Evolutionary conservation across 345 rosid genomes (phyloP), one percentile per base, ranked within the genome.

Genomic region (Cardiospermum halicacabum): DNA sequence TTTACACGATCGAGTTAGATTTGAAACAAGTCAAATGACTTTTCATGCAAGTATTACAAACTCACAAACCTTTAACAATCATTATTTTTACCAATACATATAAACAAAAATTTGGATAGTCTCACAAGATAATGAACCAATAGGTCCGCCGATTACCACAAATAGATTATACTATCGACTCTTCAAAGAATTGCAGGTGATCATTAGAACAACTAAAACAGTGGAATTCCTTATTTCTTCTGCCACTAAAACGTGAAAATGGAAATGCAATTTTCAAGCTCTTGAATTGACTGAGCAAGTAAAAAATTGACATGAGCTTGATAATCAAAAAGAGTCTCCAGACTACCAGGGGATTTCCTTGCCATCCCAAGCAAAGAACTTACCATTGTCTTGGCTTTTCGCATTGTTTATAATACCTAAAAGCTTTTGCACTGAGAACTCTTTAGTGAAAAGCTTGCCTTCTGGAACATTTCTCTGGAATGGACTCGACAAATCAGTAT

Each of bases 361-460:
- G 57, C 97, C 95, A 80, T 93, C 97, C 92, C 98, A 90, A 18
- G 95, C 96, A 64, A 90, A 90, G 81, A 93, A 90, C 74, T 88
- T 90, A 56, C 97, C 98, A 59, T 85, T 90, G 51, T 88, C 96
- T 13, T 69, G 66, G 48, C 43, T 82, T 73, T 72, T 93, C 60
- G 89, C 69, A 21, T 63, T 80, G 74, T 85, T 69, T 57, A 90
- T 88, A 69, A 93, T 88, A 71, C 72, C 68, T 68, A 88, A 65
- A 39, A 90, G 88, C 70, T 80, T 90, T 80, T 78, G 79, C 70
- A 88, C 91, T 1, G 97, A 86, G 72, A 82, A 90, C 76, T 86
- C 92, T 73, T 75, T 88, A 19, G 94, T 77, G 71, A 93, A 90
- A 57, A 90, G 94, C 83, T 88, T 88, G 70, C 84, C 92, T 37